These are phyloP conservation scores for Fermentozyma sake DNA, from an alignment of 1,139 yeast species.

Conservation along the genomic window DNA sequence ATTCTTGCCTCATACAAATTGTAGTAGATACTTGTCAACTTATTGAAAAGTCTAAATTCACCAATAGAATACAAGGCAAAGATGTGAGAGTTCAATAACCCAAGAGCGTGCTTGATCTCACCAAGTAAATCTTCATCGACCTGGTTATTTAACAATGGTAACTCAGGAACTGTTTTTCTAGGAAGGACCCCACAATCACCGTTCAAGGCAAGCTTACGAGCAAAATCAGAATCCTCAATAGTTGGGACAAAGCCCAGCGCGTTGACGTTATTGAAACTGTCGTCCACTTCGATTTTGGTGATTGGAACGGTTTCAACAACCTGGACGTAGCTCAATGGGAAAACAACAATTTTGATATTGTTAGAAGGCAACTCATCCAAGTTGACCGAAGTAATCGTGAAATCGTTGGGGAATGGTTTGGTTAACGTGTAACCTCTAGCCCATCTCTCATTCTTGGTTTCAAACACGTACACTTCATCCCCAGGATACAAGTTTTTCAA, in stretches of 20 bases:
- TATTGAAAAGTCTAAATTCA: constrained; percentile 57
- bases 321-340: constrained; percentile 54
- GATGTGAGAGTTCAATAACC: constrained; percentile 57
- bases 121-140: constrained; percentile 43
- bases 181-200: constrained; percentile 13
- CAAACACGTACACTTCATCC: constrained; percentile 76
- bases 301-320: constrained; percentile 32
- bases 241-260: constrained; percentile 38
- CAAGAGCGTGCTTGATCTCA: constrained; percentile 56
- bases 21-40: constrained; percentile 48
- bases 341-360: constrained; percentile 47
- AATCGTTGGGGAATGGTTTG: constrained; percentile 66
- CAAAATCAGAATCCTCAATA: constrained; percentile 39
- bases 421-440: constrained; percentile 69
- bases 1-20: constrained; percentile 63
- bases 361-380: constrained; percentile 60
- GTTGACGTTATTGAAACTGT: constrained; percentile 31
- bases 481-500: constrained; percentile 69
- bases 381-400: constrained; percentile 56
- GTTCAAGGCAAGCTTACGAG: constrained; percentile 27
- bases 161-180: constrained; percentile 39
- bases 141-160: constrained; percentile 44
- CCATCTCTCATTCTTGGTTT: constrained; percentile 63
- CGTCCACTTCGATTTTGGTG: constrained; percentile 17
- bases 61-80: constrained; percentile 70